phyloP scores from a whole-genome alignment of 1,284 basidiomycete genomes.

The Leccinum fuscescens region DNA sequence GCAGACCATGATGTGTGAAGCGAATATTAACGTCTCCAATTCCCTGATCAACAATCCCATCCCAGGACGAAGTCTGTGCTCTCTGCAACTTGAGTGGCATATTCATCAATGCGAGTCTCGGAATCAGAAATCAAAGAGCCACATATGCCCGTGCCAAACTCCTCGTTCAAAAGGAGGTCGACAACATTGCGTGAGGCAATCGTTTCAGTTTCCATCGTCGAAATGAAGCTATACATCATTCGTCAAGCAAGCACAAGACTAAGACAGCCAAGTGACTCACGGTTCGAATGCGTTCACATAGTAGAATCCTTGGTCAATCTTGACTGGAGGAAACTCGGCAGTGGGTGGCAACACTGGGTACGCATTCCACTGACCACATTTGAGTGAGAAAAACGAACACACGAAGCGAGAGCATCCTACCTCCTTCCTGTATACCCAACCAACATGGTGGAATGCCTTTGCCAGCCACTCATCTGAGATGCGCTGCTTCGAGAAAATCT shows the following conservation, averaged over 20 bases:
- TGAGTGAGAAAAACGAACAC: constrained; percentile 5
- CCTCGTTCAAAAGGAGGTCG: constrained; percentile 69
- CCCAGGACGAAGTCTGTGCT: constrained; percentile 54
- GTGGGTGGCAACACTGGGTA: constrained; percentile 74
- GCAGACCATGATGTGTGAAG: background rate
- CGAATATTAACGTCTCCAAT: background rate
- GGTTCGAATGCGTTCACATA: constrained; percentile 91
- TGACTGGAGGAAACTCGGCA: constrained; percentile 68
- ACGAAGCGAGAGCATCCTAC: constrained; percentile 37
- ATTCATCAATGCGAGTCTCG: constrained; percentile 11
- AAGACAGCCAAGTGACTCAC: constrained; percentile 40
- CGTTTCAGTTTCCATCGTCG: constrained; percentile 92
- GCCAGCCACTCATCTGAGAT: constrained; percentile 71
- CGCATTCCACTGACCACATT: constrained; percentile 62
- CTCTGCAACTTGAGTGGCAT: constrained; percentile 20
- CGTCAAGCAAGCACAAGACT: constrained; percentile 9
- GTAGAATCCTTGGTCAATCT: constrained; percentile 75
- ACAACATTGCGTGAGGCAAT: constrained; percentile 82
- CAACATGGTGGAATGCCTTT: constrained; percentile 67
- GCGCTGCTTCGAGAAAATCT: constrained; percentile 78
- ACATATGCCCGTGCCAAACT: constrained; percentile 65
- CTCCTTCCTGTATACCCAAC: constrained; percentile 84
- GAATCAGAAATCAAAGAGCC: constrained; percentile 32
- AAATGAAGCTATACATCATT: constrained; percentile 55
- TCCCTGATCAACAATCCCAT: constrained; percentile 56